Conservation (phyloP, 2,329 filamentous ascomycete species). For the Tolypocladium capitatum region DNA sequence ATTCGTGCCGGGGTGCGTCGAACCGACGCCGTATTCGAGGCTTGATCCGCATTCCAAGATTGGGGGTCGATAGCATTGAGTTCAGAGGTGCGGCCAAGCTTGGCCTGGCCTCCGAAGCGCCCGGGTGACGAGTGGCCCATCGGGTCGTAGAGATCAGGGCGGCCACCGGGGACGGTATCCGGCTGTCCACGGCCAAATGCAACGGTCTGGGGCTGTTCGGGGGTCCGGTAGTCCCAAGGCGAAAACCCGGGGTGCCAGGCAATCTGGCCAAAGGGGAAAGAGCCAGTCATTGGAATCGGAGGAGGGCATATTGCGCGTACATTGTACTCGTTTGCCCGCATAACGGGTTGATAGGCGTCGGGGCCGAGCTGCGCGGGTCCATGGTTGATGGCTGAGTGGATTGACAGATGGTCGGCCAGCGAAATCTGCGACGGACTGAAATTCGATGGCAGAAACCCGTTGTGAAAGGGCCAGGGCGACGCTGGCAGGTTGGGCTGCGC, state of each 20-base stretch:
- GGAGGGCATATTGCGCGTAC: constrained; percentile 24
- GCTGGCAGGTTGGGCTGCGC: neutral
- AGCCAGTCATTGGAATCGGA: constrained; percentile 16
- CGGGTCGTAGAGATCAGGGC: neutral
- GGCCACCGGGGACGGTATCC: neutral
- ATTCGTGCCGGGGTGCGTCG: neutral
- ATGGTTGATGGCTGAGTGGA: constrained; percentile 6
- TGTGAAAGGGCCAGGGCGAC: neutral
- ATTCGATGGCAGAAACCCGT: neutral
- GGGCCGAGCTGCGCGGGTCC: constrained; percentile 7
- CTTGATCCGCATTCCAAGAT: neutral
- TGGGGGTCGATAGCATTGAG: neutral
- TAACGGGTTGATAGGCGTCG: constrained; percentile 16
- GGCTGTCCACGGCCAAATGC: neutral
- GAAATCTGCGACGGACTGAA: neutral
- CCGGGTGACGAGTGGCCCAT: neutral
- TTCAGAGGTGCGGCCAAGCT: neutral
- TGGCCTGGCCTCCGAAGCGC: neutral
- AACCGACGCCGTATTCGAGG: neutral
- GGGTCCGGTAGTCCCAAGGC: constrained; percentile 3
- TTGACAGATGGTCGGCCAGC: neutral
- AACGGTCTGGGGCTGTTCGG: neutral
- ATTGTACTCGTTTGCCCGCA: constrained; percentile 23
- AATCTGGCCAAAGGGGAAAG: constrained; percentile 16
- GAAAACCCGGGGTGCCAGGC: constrained; percentile 7